Percentiles rank a stretch among this genome's conserved stretches.
These are phyloP conservation scores for Quercus ilex DNA, from an alignment of 306 rosid genomes.

Conservation along the genomic window DNA sequence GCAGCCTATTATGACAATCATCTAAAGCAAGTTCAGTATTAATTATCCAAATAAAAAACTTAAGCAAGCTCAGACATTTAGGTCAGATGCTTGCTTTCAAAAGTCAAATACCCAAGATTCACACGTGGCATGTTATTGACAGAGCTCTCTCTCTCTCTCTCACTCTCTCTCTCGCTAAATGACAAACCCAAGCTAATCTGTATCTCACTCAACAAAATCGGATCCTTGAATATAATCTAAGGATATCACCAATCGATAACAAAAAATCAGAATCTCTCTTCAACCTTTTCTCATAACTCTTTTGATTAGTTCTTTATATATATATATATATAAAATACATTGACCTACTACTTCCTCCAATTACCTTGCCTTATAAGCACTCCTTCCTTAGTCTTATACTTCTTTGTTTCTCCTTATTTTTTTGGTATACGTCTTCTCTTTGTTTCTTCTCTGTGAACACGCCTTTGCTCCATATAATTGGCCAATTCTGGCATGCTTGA, in stretches of 20 bases:
- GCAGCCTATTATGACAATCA: not conserved
- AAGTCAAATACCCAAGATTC: conserved; percentile 37
- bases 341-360: conserved; percentile 46
- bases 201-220: not conserved
- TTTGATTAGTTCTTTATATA: conserved; percentile 23
- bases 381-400: conserved; percentile 25
- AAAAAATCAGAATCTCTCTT: conserved; percentile 12
- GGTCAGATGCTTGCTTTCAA: conserved; percentile 14
- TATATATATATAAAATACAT: conserved; percentile 18
- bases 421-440: not conserved
- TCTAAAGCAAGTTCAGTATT: not conserved
- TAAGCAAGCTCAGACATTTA: not conserved
- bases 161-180: not conserved
- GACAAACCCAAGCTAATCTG: not conserved
- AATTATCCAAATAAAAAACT: not conserved
- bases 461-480: conserved; percentile 9
- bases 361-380: conserved; percentile 43
- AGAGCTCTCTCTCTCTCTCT: conserved; percentile 9
- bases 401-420: not conserved
- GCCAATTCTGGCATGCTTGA: conserved; percentile 50
- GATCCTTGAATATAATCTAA: not conserved
- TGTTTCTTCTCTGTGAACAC: conserved; percentile 12
- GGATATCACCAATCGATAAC: conserved; percentile 18
- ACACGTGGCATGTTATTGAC: conserved; percentile 46
- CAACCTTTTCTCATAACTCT: conserved; percentile 12